phyloP scores from a whole-genome alignment of 305 asterid species.

The Plantago rigida region DNA sequence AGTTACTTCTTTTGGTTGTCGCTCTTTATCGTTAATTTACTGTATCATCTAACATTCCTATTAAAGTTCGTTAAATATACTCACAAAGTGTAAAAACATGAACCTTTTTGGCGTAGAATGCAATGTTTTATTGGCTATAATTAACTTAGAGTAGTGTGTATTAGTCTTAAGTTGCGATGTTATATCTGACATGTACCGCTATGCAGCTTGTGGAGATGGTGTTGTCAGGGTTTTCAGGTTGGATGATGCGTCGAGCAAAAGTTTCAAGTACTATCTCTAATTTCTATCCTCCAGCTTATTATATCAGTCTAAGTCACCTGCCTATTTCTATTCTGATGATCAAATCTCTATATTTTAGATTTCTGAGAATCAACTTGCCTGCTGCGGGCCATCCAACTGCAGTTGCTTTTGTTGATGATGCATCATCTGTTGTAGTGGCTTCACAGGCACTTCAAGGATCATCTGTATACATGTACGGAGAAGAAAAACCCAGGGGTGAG shows the following conservation, averaged over 20 bases:
- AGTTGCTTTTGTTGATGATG: conserved; percentile 66
- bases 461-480: conserved; percentile 80
- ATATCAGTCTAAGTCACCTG: conserved; percentile 13
- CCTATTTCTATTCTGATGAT: conserved; percentile 14
- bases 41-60: no score
- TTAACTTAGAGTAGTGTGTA: no score
- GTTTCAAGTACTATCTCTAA: conserved; percentile 72
- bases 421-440: conserved; percentile 74
- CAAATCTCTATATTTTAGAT: conserved; percentile 38
- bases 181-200: neutral
- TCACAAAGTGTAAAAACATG: neutral
- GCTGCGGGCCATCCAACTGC: conserved; percentile 87
- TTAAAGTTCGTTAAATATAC: no score
- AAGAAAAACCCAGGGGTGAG: conserved; percentile 58
- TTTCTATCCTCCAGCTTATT: conserved; percentile 17
- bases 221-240: conserved; percentile 79
- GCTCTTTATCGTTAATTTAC: no score
- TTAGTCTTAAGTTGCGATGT: no score
- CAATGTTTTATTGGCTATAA: no score
- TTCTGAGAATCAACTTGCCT: conserved; percentile 77
- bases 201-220: conserved; percentile 84
- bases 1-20: no score
- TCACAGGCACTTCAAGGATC: conserved; percentile 67
- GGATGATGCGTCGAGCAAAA: conserved; percentile 92
- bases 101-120: neutral